These are phyloP conservation scores for Tetrahymena thermophila DNA, from an alignment of 73 alveolate genomes.

Conservation along the genomic window DNA sequence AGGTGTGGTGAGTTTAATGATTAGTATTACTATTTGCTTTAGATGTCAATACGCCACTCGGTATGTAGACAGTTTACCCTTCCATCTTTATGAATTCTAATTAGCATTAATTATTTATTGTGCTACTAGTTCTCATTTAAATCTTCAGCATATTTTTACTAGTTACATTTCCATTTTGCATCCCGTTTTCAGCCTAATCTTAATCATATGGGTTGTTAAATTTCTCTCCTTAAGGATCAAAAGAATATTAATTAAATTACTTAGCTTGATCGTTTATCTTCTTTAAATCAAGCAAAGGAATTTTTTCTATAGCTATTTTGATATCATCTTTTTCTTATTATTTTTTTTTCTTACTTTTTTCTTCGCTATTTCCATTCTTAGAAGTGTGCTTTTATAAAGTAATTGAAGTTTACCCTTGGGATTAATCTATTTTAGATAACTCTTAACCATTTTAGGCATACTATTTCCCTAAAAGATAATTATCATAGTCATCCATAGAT, in stretches of 20 bases:
- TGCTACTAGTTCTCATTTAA: not conserved
- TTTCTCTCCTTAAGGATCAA: not conserved
- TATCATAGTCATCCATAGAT: not conserved
- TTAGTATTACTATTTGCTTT: not conserved
- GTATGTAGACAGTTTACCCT: not conserved
- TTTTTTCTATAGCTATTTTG: not conserved
- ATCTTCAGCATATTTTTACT: not conserved
- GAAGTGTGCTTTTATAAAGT: not conserved
- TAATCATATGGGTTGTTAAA: not conserved
- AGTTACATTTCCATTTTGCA: not conserved
- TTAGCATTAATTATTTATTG: not conserved
- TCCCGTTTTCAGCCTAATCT: not conserved
- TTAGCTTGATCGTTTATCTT: not conserved
- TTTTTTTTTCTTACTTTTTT: not conserved
- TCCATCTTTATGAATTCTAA: not conserved
- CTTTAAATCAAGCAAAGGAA: not conserved
- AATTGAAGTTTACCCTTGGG: not conserved
- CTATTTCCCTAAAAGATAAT: not conserved
- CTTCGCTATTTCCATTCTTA: not conserved
- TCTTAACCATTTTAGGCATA: not conserved
- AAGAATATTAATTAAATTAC: not conserved
- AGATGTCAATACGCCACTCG: not conserved
- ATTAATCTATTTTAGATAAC: not conserved
- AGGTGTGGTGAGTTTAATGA: not conserved
- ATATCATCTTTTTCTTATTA: not conserved